phyloP scores from a whole-genome alignment of 2,329 filamentous ascomycete genomes.

The Ustulina deusta region DNA sequence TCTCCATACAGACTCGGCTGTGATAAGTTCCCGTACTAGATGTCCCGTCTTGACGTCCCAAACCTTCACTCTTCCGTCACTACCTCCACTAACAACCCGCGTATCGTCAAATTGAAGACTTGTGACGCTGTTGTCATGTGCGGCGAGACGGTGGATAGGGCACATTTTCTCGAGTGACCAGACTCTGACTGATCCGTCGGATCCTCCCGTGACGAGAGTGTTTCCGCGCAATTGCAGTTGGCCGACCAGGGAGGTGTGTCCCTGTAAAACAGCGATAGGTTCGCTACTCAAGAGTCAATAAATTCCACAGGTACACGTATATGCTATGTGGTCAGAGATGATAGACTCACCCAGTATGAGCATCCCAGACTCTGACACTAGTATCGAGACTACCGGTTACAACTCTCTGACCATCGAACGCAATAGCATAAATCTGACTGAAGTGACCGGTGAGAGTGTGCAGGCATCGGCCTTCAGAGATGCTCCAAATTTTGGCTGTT shows the following conservation, averaged over 20 bases:
- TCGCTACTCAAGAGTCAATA: slow-evolving; percentile 63
- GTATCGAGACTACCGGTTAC: slow-evolving; percentile 97
- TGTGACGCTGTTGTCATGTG: slow-evolving; percentile 98
- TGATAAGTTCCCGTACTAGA: slow-evolving; percentile 89
- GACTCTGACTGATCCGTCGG: slow-evolving; percentile 93
- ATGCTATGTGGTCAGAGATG: slow-evolving; percentile 11
- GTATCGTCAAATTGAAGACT: slow-evolving; percentile 97
- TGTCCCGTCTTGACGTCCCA: slow-evolving; percentile 96
- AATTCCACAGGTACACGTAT: not conserved
- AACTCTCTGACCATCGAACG: slow-evolving; percentile 92
- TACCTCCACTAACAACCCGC: slow-evolving; percentile 93
- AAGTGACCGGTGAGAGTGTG: slow-evolving; percentile 94
- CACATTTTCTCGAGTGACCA: slow-evolving; percentile 94
- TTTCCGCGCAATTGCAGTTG: slow-evolving; percentile 96
- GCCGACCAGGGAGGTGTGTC: slow-evolving; percentile 95
- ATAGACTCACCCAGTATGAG: slow-evolving; percentile 77
- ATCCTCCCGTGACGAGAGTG: slow-evolving; percentile 94
- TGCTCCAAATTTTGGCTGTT: slow-evolving; percentile 96
- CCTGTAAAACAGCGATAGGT: slow-evolving; percentile 91
- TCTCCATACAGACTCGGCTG: slow-evolving; percentile 94
- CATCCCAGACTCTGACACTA: slow-evolving; percentile 97
- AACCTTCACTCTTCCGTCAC: slow-evolving; percentile 97
- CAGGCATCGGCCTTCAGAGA: slow-evolving; percentile 92
- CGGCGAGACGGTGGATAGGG: slow-evolving; percentile 92
- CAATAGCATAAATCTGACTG: slow-evolving; percentile 98